phyloP scores from a whole-genome alignment of 228 moss, liverwort and hornwort genomes.

The Sphagnum magellanicum region DNA sequence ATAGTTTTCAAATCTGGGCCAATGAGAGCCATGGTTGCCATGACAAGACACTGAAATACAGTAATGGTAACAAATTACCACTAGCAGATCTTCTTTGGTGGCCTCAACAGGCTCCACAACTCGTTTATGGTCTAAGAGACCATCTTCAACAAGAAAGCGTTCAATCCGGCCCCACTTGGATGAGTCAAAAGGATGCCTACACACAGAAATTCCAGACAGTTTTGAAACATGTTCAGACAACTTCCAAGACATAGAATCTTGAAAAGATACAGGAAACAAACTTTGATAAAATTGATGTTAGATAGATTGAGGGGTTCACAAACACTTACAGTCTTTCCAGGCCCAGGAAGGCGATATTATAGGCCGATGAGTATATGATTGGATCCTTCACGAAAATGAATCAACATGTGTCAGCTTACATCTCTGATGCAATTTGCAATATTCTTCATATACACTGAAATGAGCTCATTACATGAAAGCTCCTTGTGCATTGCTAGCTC shows the following conservation, averaged over 20 bases:
- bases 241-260: background rate
- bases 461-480: no score
- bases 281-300: background rate
- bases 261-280: background rate
- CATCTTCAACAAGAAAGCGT: slow-evolving; percentile 54
- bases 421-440: background rate
- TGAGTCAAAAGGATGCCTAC: slow-evolving; percentile 92
- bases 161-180: slow-evolving; percentile 88
- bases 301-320: no score
- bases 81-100: slow-evolving; percentile 86
- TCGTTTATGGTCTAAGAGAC: slow-evolving; percentile 39
- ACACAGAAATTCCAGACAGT: background rate
- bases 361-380: slow-evolving; percentile 74
- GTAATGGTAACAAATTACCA: slow-evolving; percentile 33
- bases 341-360: slow-evolving; percentile 95
- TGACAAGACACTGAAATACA: no score
- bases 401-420: background rate
- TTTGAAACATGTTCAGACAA: background rate
- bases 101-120: slow-evolving; percentile 86
- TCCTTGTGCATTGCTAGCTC: no score
- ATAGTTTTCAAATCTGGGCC: no score
- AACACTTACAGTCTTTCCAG: slow-evolving; percentile 82
- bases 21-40: no score
- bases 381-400: slow-evolving; percentile 51
- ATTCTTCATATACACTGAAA: background rate